Conservation (phyloP, 2,329 filamentous ascomycete species). For the Verticillium longisporum region DNA sequence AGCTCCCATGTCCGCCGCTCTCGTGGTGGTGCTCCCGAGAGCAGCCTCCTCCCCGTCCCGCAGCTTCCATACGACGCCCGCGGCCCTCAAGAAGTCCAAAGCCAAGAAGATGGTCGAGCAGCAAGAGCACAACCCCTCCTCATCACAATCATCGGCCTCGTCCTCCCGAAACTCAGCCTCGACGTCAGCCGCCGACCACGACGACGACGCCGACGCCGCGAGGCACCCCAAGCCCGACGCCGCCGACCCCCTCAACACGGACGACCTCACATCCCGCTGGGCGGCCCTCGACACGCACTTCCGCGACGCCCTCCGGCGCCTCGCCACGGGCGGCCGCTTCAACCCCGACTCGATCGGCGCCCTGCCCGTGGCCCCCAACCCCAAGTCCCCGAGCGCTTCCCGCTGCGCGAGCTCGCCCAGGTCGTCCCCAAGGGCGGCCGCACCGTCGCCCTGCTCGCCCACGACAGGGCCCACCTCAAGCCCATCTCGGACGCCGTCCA, state of each 20-base stretch:
- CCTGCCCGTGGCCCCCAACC: conserved; percentile 30
- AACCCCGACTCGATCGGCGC: conserved; percentile 42
- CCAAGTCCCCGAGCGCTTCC: conserved; percentile 25
- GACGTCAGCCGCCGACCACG: conserved; percentile 13
- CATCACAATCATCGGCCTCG: conserved; percentile 2
- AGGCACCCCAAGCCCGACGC: conserved; percentile 24
- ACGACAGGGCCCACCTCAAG: conserved; percentile 39
- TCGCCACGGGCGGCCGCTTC: conserved; percentile 43
- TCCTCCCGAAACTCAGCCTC: conserved; percentile 10
- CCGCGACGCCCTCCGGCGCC: conserved; percentile 29
- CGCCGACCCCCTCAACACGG: conserved; percentile 41
- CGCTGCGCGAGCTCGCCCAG: conserved; percentile 49
- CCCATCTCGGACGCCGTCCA: conserved; percentile 50
- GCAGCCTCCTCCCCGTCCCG: conserved; percentile 11
- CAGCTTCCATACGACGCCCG: conserved; percentile 20
- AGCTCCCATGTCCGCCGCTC: not conserved
- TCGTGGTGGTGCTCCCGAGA: conserved; percentile 4
- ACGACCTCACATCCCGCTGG: conserved; percentile 38
- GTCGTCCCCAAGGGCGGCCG: conserved; percentile 40
- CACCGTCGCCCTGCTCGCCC: conserved; percentile 32
- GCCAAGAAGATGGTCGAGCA: conserved; percentile 11
- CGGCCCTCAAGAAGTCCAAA: conserved; percentile 31
- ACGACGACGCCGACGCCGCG: conserved; percentile 10
- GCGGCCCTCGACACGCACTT: conserved; percentile 33
- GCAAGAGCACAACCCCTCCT: conserved; percentile 7